Percentiles rank a stretch among this genome's conserved stretches.
Evolutionary conservation across 345 rosid species (phyloP).

Genomic region (Citrus unshiu): DNA sequence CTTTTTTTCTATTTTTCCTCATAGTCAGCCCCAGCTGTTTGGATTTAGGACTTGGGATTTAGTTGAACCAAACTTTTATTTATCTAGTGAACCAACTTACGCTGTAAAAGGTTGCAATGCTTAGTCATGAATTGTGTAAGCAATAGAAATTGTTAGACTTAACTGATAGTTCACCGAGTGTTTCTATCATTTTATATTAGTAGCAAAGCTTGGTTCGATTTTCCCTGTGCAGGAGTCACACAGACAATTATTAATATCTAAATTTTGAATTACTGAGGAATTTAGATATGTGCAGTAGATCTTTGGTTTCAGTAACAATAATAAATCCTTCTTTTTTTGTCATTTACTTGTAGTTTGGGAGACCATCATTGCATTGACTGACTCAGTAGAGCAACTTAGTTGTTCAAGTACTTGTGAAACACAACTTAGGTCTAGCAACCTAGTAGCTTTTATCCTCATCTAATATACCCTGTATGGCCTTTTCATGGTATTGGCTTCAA

Average conservation of each 20-base stretch:
- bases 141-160: not conserved
- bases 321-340: not conserved
- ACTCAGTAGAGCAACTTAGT: not conserved
- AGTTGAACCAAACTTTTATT: no score
- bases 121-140: not conserved
- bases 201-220: not conserved
- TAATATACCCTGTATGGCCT: not conserved
- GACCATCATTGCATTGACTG: not conserved
- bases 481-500: not conserved
- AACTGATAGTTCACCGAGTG: not conserved
- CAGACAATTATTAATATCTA: not conserved
- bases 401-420: not conserved
- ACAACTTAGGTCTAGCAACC: not conserved
- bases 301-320: not conserved
- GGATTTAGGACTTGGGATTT: not conserved
- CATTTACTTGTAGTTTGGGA: not conserved
- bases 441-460: not conserved
- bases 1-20: not conserved
- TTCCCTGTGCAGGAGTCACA: not conserved
- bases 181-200: not conserved
- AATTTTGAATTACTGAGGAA: not conserved
- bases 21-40: not conserved
- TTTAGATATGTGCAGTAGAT: not conserved
- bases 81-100: no score
- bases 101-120: not conserved